Percentiles rank a stretch among this genome's conserved stretches.
Evolutionary conservation across 495 filamentous ascomycete genomes (phyloP).

Genomic region (Penicillium samsonianum): DNA sequence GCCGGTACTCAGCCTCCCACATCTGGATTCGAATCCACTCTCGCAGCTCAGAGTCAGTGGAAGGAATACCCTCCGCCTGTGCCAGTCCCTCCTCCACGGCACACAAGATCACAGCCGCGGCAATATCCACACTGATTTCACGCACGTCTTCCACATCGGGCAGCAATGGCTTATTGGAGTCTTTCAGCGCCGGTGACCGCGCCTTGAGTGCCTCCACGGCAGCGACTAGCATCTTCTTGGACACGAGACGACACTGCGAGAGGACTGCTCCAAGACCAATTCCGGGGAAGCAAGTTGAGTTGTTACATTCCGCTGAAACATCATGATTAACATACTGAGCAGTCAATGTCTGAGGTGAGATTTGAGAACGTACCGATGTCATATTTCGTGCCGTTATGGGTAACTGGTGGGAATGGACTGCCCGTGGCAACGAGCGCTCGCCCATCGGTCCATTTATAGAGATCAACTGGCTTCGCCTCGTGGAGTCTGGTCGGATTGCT

Average conservation of each 20-base stretch:
- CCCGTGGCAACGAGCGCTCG: conserved; percentile 83
- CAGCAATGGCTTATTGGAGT: conserved; percentile 59
- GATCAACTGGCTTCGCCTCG: conserved; percentile 77
- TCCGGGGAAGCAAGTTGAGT: conserved; percentile 82
- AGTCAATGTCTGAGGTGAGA: not conserved
- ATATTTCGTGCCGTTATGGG: conserved; percentile 61
- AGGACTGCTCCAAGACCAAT: conserved; percentile 82
- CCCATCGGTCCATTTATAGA: conserved; percentile 76
- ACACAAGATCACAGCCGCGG: conserved; percentile 72
- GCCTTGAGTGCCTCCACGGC: conserved; percentile 73
- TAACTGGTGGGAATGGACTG: conserved; percentile 78
- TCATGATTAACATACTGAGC: conserved; percentile 3
- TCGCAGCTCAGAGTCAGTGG: conserved; percentile 57
- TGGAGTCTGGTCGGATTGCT: conserved; percentile 86
- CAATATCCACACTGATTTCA: conserved; percentile 75
- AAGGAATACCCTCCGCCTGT: conserved; percentile 46
- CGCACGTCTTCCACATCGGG: conserved; percentile 77
- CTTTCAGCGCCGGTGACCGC: conserved; percentile 66
- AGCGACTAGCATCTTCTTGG: conserved; percentile 79
- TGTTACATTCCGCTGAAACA: conserved; percentile 78
- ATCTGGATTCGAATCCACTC: conserved; percentile 88
- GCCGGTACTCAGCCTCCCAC: conserved; percentile 79
- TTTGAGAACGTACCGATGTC: conserved; percentile 56
- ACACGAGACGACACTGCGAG: conserved; percentile 59
- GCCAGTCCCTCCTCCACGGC: conserved; percentile 70